Conservation (phyloP, 352 stramenopile species). For the Globisporangium heterothallicum region DNA sequence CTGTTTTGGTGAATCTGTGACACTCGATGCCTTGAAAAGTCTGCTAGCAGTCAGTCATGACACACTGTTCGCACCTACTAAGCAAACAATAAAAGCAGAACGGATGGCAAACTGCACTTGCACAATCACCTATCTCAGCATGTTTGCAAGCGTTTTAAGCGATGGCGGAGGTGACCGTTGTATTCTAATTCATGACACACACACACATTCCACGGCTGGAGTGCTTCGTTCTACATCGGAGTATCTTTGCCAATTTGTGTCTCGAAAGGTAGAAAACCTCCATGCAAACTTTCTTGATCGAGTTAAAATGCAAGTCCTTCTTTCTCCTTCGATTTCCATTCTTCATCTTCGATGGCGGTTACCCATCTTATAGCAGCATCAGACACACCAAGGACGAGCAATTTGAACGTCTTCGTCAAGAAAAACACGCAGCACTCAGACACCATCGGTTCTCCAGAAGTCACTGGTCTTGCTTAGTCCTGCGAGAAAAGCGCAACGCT, state of each 20-base stretch:
- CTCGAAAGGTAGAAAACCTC: neutral
- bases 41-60: too few species aligned
- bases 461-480: neutral
- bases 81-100: too few species aligned
- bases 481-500: neutral
- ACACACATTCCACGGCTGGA: too few species aligned
- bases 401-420: neutral
- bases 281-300: neutral
- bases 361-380: neutral
- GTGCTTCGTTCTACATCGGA: too few species aligned
- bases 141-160: too few species aligned
- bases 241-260: neutral
- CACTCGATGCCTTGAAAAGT: neutral
- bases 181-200: too few species aligned
- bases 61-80: too few species aligned
- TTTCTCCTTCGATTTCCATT: neutral
- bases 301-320: neutral
- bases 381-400: neutral
- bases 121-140: too few species aligned
- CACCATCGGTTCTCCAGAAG: too few species aligned
- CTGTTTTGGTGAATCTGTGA: neutral
- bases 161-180: too few species aligned
- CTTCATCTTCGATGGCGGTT: neutral
- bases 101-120: too few species aligned
- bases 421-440: neutral